Conservation (phyloP, 1,284 basidiomycete species). For the Mixia osmundae region DNA sequence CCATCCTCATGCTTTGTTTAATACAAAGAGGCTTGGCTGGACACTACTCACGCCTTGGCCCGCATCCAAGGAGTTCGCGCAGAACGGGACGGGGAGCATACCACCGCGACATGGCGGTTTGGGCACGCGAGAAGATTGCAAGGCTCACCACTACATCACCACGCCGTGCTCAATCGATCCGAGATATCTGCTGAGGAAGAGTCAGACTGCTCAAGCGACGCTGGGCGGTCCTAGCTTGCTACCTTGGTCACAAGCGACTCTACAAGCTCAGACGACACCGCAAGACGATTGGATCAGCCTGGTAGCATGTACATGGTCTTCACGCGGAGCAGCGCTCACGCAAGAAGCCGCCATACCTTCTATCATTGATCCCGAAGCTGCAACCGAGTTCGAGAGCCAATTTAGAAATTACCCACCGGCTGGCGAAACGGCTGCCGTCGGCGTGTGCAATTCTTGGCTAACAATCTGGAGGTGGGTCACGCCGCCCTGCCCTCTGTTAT, state of each 20-base stretch:
- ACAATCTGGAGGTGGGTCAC: too few relatives aligned
- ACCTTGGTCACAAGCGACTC: background rate
- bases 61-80: background rate
- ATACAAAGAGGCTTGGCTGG: constrained; percentile 4
- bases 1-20: constrained; percentile 7
- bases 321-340: background rate
- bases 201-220: too few relatives aligned
- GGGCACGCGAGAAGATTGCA: background rate
- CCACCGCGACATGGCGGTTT: background rate
- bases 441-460: too few relatives aligned
- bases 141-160: constrained; percentile 7
- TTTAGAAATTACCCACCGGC: too few relatives aligned
- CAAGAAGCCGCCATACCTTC: background rate
- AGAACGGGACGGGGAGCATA: background rate
- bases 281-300: background rate
- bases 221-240: too few relatives aligned
- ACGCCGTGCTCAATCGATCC: constrained; percentile 5
- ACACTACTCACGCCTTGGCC: constrained; percentile 3
- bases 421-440: too few relatives aligned
- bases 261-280: background rate
- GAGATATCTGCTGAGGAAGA: constrained; percentile 1
- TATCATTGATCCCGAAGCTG: background rate
- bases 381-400: background rate
- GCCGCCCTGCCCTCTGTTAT: too few relatives aligned
- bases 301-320: too few relatives aligned